Conservation (phyloP, 2,329 filamentous ascomycete genomes). For the Cadophora gregata region DNA sequence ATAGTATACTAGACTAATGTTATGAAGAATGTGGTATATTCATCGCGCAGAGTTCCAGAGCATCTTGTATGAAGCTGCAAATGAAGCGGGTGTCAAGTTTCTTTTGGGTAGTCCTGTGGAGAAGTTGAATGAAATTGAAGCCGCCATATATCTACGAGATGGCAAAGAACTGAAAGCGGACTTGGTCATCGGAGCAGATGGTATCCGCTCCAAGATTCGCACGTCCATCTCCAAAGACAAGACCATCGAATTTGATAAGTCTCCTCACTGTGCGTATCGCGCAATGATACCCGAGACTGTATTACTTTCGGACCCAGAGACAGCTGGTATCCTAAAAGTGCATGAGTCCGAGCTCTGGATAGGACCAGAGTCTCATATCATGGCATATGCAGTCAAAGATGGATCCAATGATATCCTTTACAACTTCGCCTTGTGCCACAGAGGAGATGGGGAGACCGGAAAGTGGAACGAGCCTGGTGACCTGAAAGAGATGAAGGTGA, state of each 20-base stretch:
- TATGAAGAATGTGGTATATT: not conserved
- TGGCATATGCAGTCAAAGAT: not conserved
- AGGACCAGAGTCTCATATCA: not conserved
- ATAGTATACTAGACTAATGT: not conserved
- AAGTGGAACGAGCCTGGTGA: not conserved
- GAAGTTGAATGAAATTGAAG: not conserved
- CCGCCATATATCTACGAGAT: not conserved
- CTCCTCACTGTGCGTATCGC: not conserved
- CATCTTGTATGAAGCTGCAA: not conserved
- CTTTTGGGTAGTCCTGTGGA: not conserved
- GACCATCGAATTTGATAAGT: not conserved
- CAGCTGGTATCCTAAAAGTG: not conserved
- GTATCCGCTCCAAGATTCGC: not conserved
- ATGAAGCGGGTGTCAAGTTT: not conserved
- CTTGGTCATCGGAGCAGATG: not conserved
- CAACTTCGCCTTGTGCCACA: not conserved
- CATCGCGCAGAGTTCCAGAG: not conserved
- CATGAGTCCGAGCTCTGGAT: not conserved
- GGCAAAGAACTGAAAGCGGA: not conserved
- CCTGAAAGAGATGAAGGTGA: not conserved
- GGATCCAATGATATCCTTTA: not conserved
- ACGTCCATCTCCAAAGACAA: not conserved
- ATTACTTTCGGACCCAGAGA: not conserved
- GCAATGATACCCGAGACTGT: not conserved
- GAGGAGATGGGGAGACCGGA: not conserved